These are phyloP conservation scores for Monilinia fructigena DNA, from an alignment of 2,329 filamentous ascomycete species.

Conservation along the genomic window DNA sequence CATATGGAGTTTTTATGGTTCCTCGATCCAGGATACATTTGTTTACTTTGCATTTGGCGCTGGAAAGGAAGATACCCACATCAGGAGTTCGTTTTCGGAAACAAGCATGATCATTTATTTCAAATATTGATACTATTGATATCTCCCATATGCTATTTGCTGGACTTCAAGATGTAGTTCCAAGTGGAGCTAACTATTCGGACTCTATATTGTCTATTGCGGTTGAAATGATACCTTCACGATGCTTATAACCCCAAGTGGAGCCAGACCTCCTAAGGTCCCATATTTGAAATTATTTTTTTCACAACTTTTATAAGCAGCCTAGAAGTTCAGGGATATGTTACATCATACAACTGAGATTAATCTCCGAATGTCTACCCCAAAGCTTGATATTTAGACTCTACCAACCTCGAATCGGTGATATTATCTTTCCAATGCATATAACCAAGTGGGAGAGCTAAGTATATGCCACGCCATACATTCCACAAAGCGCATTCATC, in stretches of 20 bases:
- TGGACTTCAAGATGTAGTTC: not conserved
- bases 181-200: not conserved
- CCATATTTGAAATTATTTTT: not conserved
- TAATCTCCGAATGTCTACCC: not conserved
- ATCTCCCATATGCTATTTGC: not conserved
- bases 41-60: constrained; percentile 2
- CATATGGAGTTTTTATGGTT: not conserved
- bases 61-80: constrained; percentile 18
- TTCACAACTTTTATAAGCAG: not conserved
- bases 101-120: constrained; percentile 5
- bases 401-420: not conserved
- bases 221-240: not conserved
- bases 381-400: not conserved
- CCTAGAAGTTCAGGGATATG: not conserved
- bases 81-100: constrained; percentile 9
- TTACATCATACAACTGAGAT: not conserved
- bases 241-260: not conserved
- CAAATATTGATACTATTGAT: not conserved
- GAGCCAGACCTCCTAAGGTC: not conserved
- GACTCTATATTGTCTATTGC: not conserved
- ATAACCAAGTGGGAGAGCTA: not conserved
- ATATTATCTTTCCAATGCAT: not conserved
- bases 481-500: not conserved
- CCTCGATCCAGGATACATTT: too few species aligned
- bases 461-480: not conserved